Conservation (phyloP, 768 basidiomycete genomes). For the Suillus americanus region DNA sequence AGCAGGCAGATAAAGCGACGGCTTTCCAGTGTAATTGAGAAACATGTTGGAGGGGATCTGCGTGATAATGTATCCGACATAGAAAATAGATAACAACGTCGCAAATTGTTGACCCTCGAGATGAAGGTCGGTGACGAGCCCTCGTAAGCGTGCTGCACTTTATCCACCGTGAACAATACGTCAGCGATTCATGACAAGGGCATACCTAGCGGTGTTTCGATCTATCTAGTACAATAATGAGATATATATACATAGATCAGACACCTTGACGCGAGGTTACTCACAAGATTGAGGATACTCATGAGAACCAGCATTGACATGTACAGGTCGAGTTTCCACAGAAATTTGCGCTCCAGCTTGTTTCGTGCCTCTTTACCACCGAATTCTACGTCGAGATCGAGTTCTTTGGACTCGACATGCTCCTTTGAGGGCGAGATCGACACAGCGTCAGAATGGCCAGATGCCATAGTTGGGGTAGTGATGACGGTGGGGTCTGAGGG, state of each 20-base stretch:
- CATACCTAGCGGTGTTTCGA: constrained; percentile 66
- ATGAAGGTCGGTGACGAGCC: constrained; percentile 63
- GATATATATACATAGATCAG: not conserved
- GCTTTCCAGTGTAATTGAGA: constrained; percentile 62
- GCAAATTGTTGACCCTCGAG: constrained; percentile 62
- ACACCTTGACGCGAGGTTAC: not conserved
- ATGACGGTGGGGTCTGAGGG: not conserved
- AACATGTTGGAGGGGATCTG: constrained; percentile 66
- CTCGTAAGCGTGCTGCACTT: constrained; percentile 64
- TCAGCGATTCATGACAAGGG: constrained; percentile 1
- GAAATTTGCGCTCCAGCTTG: constrained; percentile 49
- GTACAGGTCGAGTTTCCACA: constrained; percentile 55
- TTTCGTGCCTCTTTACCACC: constrained; percentile 46
- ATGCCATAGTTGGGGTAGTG: constrained; percentile 10
- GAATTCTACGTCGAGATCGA: constrained; percentile 41
- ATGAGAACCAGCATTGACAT: constrained; percentile 53
- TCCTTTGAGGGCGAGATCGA: constrained; percentile 9
- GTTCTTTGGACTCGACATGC: constrained; percentile 1
- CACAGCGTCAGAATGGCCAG: not conserved
- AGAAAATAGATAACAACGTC: constrained; percentile 68
- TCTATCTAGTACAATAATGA: constrained; percentile 46
- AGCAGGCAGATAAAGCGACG: constrained; percentile 62
- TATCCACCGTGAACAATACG: not conserved
- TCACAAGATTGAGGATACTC: constrained; percentile 38
- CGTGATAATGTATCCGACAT: constrained; percentile 53